phyloP scores from a whole-genome alignment of 2,329 filamentous ascomycete genomes.

The Cladophialophora bantiana region DNA sequence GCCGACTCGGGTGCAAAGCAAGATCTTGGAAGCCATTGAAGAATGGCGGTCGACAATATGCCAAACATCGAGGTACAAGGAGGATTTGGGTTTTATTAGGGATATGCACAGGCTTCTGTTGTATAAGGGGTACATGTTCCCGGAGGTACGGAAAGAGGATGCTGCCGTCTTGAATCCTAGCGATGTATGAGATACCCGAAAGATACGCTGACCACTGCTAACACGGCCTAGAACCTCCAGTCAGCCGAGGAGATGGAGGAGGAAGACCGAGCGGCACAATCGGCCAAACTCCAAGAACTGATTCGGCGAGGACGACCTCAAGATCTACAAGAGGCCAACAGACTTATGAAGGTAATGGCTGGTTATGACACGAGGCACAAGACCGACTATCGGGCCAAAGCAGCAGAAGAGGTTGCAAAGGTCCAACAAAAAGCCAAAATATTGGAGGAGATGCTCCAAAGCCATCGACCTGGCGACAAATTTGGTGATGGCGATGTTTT shows the following conservation, averaged over 20 bases:
- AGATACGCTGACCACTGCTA: conserved; percentile 36
- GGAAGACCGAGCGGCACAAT: conserved; percentile 92
- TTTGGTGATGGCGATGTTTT: conserved; percentile 75
- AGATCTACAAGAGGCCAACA: conserved; percentile 94
- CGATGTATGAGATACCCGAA: conserved; percentile 71
- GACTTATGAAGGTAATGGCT: conserved; percentile 99
- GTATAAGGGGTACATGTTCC: conserved; percentile 97
- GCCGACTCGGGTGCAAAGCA: conserved; percentile 83
- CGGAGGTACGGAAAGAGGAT: conserved; percentile 89
- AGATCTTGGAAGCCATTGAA: conserved; percentile 94
- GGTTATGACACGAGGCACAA: conserved; percentile 95
- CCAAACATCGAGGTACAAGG: conserved; percentile 96
- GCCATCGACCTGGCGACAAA: conserved; percentile 79
- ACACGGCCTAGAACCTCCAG: conserved; percentile 75
- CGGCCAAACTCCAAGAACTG: conserved; percentile 96
- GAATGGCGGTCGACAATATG: conserved; percentile 99
- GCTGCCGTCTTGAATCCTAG: conserved; percentile 95
- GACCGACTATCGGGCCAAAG: conserved; percentile 97
- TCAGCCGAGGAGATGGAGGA: conserved; percentile 99
- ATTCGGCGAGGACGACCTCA: conserved; percentile 91
- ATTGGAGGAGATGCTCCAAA: conserved; percentile 89
- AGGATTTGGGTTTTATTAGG: conserved; percentile 92
- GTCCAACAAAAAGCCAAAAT: conserved; percentile 95
- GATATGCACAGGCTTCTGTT: conserved; percentile 96
- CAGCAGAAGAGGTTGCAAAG: conserved; percentile 90